Base-by-base conservation (phyloP, 306 rosid genomes). In the Potentilla sterilis region DNA sequence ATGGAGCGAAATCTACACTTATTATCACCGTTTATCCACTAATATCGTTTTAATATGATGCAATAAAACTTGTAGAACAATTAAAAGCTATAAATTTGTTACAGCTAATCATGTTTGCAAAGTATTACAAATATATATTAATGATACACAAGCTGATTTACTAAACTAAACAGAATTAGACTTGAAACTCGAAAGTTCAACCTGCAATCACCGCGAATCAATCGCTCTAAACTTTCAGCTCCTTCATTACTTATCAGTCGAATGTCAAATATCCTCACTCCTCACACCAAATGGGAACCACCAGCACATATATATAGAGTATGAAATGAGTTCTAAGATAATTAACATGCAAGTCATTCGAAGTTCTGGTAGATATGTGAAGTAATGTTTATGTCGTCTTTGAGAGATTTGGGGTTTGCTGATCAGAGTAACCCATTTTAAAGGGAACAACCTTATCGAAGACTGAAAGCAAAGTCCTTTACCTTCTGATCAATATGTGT, bases 371-470 rank as follows among this genome's bases (percentile, higher is more conserved):
- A 42, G 28, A 4, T 35, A 40, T 14, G 15, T 40, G 34, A 19
- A 19, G 49, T 66, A 67, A n/a, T 34, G 21, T 67, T 62, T 64
- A 37, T 2, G 22, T 35, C 24, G 16, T 66, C 34, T 40, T 28
- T 54, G 74, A 43, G 55, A 7, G 32, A 61, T 63, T 63, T 73
- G 67, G 73, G 62, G 43, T 67, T 19, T 49, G 79, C 43, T 77
- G 76, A 82, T 61, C 16, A 59, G 62, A 10, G 16, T 43, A 21
- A 77, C 63, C 70, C 85, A 82, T 48, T 82, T 78, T 68, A 48
- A 21, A 59, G 73, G 76, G 79, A 38, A 62, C 82, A 74, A 35
- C 7, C 59, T 73, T 14, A 42, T 28, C 13, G 32, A 59, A 28
- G 44, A 18, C 69, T 9, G 44, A 59, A 44, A 44, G 77, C 58